A percentile compares a stretch with the other conserved stretches of the same genome.
Conservation (phyloP, 305 asterid species). For the Fraxinus latifolia region DNA sequence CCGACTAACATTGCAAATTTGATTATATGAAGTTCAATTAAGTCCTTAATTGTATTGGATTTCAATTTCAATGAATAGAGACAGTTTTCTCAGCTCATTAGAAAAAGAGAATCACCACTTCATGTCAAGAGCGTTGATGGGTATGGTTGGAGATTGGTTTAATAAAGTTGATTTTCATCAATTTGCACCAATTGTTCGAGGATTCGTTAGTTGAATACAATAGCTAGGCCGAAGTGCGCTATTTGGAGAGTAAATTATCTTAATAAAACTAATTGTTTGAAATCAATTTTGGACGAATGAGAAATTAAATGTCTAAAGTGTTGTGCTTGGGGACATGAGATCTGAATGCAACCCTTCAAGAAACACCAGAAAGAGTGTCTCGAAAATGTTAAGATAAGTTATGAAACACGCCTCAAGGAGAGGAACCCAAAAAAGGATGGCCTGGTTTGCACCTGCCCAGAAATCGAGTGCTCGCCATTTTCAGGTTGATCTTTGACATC, state of each 20-base stretch:
- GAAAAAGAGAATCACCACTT: neutral
- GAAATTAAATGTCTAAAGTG: neutral
- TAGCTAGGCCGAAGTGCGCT: neutral
- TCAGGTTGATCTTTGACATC: slow-evolving; percentile 81
- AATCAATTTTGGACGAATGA: neutral
- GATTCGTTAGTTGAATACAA: neutral
- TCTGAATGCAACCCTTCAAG: slow-evolving; percentile 71
- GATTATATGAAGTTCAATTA: neutral
- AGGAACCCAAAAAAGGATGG: slow-evolving; percentile 75
- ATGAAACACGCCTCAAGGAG: slow-evolving; percentile 74
- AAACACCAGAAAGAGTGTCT: slow-evolving; percentile 80
- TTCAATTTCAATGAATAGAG: neutral
- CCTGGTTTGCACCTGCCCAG: slow-evolving; percentile 37
- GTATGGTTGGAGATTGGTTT: neutral
- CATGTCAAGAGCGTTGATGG: neutral
- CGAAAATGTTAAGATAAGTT: slow-evolving; percentile 66
- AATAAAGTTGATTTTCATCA: neutral
- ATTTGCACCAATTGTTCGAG: neutral
- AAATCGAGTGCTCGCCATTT: slow-evolving; percentile 68
- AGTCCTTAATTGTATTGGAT: neutral
- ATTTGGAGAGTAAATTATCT: too few relatives aligned
- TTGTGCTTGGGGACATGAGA: slow-evolving; percentile 52
- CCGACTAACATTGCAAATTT: neutral
- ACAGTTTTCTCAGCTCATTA: neutral
- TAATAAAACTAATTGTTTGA: too few relatives aligned